phyloP scores from a whole-genome alignment of 116 monocot species.

The Dioscorea cayenensis region DNA sequence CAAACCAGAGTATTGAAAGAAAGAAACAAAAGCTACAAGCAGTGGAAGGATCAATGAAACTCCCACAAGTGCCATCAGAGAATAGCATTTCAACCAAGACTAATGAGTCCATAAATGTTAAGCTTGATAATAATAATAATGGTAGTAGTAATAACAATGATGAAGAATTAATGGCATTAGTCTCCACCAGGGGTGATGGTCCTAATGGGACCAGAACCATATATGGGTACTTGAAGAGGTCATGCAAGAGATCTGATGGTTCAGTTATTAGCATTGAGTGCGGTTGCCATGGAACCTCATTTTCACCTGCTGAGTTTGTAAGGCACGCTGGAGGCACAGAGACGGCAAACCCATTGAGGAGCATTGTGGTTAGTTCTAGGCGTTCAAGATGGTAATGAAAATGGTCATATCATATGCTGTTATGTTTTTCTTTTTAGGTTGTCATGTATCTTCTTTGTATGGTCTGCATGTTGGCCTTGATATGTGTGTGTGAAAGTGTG shows the following conservation, averaged over 20 bases:
- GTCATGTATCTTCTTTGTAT: too few relatives aligned
- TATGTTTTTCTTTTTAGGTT: not conserved
- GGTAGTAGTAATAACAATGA: not conserved
- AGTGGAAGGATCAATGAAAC: not conserved
- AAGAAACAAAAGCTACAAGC: not conserved
- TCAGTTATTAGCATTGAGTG: not conserved
- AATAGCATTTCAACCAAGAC: not conserved
- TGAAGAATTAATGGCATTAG: not conserved
- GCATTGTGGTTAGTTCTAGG: not conserved
- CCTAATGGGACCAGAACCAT: not conserved
- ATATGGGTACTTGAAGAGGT: not conserved
- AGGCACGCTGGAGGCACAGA: not conserved
- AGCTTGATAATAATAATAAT: too few relatives aligned
- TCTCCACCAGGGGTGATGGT: not conserved
- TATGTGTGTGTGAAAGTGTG: too few relatives aligned
- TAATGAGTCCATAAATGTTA: not conserved
- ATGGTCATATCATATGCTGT: not conserved
- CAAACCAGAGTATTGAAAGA: not conserved
- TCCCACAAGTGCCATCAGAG: not conserved
- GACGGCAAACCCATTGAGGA: not conserved
- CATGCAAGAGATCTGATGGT: not conserved
- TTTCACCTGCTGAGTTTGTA: slow-evolving; percentile 9
- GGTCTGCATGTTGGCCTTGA: too few relatives aligned
- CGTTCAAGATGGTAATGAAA: not conserved
- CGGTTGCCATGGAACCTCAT: not conserved